A percentile compares a stretch with the other conserved stretches of the same genome.
phyloP scores from a whole-genome alignment of 2,329 filamentous ascomycete genomes.

The Fusarium sp. region DNA sequence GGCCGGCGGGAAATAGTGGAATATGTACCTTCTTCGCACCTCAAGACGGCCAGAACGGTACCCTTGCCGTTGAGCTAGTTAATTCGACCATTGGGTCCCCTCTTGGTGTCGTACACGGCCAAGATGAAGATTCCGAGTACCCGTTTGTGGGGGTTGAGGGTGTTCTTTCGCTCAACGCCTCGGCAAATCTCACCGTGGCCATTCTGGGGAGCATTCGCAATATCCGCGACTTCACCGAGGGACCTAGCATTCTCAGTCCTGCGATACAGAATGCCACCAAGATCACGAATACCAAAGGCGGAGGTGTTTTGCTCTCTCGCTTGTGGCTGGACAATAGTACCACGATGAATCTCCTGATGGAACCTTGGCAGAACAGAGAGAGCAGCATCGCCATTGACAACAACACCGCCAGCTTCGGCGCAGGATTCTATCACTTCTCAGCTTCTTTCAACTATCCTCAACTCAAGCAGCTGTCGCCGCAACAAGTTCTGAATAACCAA shows the following conservation, averaged over 20 bases:
- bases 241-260: slow-evolving; percentile 60
- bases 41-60: slow-evolving; percentile 61
- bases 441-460: slow-evolving; percentile 71
- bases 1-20: slow-evolving; percentile 73
- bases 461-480: slow-evolving; percentile 60
- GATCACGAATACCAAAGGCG: slow-evolving; percentile 50
- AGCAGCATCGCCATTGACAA: slow-evolving; percentile 48
- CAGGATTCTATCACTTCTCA: slow-evolving; percentile 65
- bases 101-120: slow-evolving; percentile 55
- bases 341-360: slow-evolving; percentile 61
- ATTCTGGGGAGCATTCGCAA: slow-evolving; percentile 70
- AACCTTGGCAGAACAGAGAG: slow-evolving; percentile 45
- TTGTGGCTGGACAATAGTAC: slow-evolving; percentile 71
- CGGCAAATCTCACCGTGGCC: slow-evolving; percentile 62
- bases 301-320: slow-evolving; percentile 59
- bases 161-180: slow-evolving; percentile 64
- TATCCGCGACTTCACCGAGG: slow-evolving; percentile 70
- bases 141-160: slow-evolving; percentile 64
- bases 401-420: slow-evolving; percentile 56
- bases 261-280: slow-evolving; percentile 64
- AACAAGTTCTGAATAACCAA: slow-evolving; percentile 59
- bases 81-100: slow-evolving; percentile 58
- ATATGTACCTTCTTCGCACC: slow-evolving; percentile 65
- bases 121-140: slow-evolving; percentile 41
- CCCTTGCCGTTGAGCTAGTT: slow-evolving; percentile 60